These are phyloP conservation scores for Fragaria iinumae DNA, from an alignment of 306 rosid species.

Conservation along the genomic window DNA sequence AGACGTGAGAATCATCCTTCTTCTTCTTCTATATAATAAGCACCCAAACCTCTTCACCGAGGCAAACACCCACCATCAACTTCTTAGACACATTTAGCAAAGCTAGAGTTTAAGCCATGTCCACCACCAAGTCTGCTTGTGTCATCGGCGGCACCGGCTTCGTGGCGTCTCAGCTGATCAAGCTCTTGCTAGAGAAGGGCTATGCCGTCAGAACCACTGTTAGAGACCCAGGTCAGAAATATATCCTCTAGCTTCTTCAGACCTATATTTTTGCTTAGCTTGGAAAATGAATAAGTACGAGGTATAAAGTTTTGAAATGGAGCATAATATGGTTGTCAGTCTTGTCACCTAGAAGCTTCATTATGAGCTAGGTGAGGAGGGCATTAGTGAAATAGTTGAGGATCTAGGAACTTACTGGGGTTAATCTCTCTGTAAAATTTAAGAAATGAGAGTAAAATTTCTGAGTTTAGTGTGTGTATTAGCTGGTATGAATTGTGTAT, in stretches of 20 bases:
- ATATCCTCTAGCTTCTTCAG: not conserved
- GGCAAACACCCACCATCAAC: not conserved
- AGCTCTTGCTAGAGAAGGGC: constrained; percentile 62
- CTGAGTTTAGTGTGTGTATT: not conserved
- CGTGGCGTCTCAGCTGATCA: constrained; percentile 60
- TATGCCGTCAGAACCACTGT: constrained; percentile 73
- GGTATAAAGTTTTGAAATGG: no score
- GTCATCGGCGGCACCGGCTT: constrained; percentile 77
- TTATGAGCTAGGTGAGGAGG: not conserved
- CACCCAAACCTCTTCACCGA: not conserved
- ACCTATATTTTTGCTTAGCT: not conserved
- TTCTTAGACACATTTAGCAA: not conserved
- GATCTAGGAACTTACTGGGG: not conserved
- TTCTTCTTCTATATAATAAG: not conserved
- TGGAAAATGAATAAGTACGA: not conserved
- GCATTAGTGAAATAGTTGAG: not conserved
- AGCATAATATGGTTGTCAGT: not conserved
- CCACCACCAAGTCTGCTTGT: constrained; percentile 52
- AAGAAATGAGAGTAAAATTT: not conserved
- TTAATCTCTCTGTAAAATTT: not conserved
- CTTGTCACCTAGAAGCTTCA: no score
- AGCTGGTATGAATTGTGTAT: not conserved
- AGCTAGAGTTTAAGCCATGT: constrained; percentile 29
- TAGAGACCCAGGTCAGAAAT: constrained; percentile 57
- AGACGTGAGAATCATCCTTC: not conserved